Evolutionary conservation across 345 rosid genomes (phyloP).

Genomic region (Raphanus raphanistrum): DNA sequence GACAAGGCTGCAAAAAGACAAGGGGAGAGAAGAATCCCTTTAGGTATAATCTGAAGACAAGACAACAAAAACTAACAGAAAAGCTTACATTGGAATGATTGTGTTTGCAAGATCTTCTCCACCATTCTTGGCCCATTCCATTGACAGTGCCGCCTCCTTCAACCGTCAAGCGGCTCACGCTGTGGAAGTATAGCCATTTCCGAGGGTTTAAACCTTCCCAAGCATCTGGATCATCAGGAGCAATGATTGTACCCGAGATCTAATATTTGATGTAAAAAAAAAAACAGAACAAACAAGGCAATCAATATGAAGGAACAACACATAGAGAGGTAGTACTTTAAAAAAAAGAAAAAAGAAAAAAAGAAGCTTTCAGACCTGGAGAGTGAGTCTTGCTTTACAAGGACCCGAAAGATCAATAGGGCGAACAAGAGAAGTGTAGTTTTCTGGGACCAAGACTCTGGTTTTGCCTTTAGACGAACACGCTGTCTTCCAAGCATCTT

Average conservation of each 20-base stretch:
- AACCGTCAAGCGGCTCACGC: constrained; percentile 67
- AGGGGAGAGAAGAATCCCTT: neutral
- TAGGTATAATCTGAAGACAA: neutral
- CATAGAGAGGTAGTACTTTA: neutral
- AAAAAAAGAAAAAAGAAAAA: too few relatives aligned
- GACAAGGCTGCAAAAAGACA: constrained; percentile 66
- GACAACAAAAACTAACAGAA: neutral
- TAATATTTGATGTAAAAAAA: constrained; percentile 14
- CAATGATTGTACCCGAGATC: constrained; percentile 75
- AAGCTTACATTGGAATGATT: constrained; percentile 39
- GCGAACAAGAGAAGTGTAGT: constrained; percentile 52
- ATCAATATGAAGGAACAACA: neutral
- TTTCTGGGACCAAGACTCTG: constrained; percentile 55
- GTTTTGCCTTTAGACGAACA: constrained; percentile 61
- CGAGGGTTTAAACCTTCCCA: constrained; percentile 75
- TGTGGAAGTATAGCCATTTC: constrained; percentile 78
- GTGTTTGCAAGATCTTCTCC: constrained; percentile 80
- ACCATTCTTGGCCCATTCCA: constrained; percentile 89
- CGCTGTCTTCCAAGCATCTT: constrained; percentile 66
- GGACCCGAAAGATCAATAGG: constrained; percentile 74
- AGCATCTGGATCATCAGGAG: constrained; percentile 69
- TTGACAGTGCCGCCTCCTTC: constrained; percentile 77
- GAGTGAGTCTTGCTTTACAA: constrained; percentile 75
- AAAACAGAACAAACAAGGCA: neutral
- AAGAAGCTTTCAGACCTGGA: constrained; percentile 32